Evolutionary conservation across 306 rosid genomes (phyloP), one percentile per base, ranked within the genome.

Genomic region (Ormosia emarginata): DNA sequence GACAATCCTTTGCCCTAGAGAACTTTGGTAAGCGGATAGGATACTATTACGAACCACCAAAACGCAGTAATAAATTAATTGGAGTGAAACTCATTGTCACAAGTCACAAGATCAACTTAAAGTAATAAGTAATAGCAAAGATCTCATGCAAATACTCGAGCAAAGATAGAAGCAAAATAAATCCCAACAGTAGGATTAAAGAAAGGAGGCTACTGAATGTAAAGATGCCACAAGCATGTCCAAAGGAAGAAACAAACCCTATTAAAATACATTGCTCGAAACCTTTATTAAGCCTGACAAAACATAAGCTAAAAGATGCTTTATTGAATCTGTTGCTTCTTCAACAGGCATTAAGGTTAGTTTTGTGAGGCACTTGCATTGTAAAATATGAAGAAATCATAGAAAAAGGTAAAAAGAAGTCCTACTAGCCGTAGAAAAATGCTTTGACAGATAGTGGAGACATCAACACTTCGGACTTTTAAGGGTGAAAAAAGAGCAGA

Each of bases 231-330:
- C 14, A 61, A 68, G 76, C 63, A 24, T 3, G 77, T 82, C 88
- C 85, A 78, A 11, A 73, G 76, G 84, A 85, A 84, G 83, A 91
- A 82, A 87, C 83, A 84, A 82, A 66, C 33, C 47, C 24, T 8
- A 15, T 65, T 32, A 41, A 81, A 40, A 82, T 24, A 24, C 24
- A 55, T 68, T n/a, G 49, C 24, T 24, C 24, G 57, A 79, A 82
- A 67, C 78, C 85, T 24, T 24, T 0, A 24, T 34, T 80, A 80
- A 76, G 68, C 81, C 81, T 82, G 79, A 71, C 78, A 80, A 84
- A 74, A 56, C 85, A 82, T 53, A 32, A 33, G 67, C 79, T 14
- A 76, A 79, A 73, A 81, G 57, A 71, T 46, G 68, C 59, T 46
- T 67, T 30, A 57, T 79, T 43, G 52, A 69, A 72, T 71, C 30